Base-by-base conservation (phyloP, 2,329 filamentous ascomycete genomes). In the Macroventuria anomochaeta region DNA sequence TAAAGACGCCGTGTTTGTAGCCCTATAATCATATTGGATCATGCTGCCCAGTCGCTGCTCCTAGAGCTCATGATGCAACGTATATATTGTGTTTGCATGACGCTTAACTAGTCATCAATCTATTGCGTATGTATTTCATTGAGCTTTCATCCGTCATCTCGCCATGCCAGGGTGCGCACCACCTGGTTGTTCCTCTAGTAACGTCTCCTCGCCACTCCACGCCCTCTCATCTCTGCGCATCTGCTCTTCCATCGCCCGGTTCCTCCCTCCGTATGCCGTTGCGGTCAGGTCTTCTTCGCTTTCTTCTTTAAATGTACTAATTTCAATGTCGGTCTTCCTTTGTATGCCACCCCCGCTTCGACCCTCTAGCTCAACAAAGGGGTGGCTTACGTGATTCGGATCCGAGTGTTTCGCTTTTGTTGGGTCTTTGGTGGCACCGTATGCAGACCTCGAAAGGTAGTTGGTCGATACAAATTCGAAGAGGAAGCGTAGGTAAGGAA, bases 401-500 rank as follows among this genome's bases (percentile, higher is more conserved):
- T 50, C 37, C 1, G 40, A 28, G 8, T 39, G 44, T 20, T 57
- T 50, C 7, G 18, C 15, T 37, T 54, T 54, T 3, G 49, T 50
- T 3, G 32, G 43, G 2, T 44, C 46, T 29, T 49, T 48, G 7
- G 54, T 48, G 13, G 17, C 21, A 3, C 50, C 50, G 25, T 53
- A 53, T 17, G 32, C 31, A 7, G 49, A 36, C 12, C 26, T 46
- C 3, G 42, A 46, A 5, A 53, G 23, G 25, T 48, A 43, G 36
- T 44, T 46, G 12, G 43, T 38, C 13, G 42, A 53, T 0, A 57
- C 54, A 8, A 53, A 43, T 20, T 57, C 46, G 20, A 49, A 50
- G 5, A 57, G 21, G 28, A 57, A 57, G 12, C 50, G 39, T 15
- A 57, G 18, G 25, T 53, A 57, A 2, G 55, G 55, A 3, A 57